Evolutionary conservation across 768 basidiomycete genomes (phyloP).

Genomic region (Hemileccinum rubropunctum): DNA sequence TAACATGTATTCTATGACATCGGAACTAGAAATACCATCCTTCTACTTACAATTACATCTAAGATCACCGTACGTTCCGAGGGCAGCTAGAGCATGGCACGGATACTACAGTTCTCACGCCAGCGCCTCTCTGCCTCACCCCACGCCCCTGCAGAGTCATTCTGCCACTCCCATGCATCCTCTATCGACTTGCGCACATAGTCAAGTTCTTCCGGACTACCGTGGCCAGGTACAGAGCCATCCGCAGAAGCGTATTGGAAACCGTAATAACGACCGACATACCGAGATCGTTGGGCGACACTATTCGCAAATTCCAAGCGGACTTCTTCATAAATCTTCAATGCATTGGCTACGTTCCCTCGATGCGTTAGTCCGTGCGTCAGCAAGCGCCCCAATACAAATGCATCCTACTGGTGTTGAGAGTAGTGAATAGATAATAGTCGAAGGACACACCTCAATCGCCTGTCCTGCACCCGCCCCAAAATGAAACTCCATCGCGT

Average conservation of each 20-base stretch:
- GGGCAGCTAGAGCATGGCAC: not conserved
- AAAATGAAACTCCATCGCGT: slow-evolving; percentile 46
- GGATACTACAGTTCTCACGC: not conserved
- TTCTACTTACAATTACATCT: too few relatives aligned
- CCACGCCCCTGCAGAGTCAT: slow-evolving; percentile 5
- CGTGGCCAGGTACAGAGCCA: not conserved
- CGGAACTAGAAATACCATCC: too few relatives aligned
- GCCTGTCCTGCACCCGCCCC: slow-evolving; percentile 51
- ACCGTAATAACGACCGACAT: slow-evolving; percentile 23
- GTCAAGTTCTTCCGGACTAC: slow-evolving; percentile 8
- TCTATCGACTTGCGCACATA: slow-evolving; percentile 9
- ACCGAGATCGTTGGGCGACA: slow-evolving; percentile 16
- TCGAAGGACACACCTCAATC: slow-evolving; percentile 38
- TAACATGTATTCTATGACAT: too few relatives aligned
- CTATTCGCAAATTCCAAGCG: slow-evolving; percentile 31
- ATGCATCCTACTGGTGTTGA: slow-evolving; percentile 23
- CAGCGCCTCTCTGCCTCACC: slow-evolving; percentile 12
- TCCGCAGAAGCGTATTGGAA: slow-evolving; percentile 8
- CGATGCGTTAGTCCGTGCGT: slow-evolving; percentile 19
- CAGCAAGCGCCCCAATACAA: slow-evolving; percentile 30
- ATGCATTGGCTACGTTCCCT: slow-evolving; percentile 23
- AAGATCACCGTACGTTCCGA: too few relatives aligned
- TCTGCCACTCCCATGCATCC: slow-evolving; percentile 20
- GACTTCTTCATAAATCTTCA: slow-evolving; percentile 32
- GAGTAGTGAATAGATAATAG: not conserved